phyloP scores from a whole-genome alignment of 805 yeast genomes.

The Candida ficus region DNA sequence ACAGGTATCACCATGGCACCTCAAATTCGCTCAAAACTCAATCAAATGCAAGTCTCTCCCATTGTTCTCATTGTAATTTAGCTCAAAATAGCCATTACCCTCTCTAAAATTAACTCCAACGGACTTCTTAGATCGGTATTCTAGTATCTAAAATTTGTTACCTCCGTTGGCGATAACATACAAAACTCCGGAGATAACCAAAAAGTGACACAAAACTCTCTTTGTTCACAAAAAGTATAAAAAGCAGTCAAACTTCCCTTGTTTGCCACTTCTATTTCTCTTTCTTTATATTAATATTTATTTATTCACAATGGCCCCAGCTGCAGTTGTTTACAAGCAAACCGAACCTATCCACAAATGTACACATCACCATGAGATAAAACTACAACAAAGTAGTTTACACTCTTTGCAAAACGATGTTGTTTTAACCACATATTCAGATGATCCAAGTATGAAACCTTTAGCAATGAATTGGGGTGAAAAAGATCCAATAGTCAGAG shows the following conservation, averaged over 20 bases:
- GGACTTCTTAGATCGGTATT: no score
- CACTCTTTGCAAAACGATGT: slow-evolving; percentile 24
- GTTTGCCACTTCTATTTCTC: not conserved
- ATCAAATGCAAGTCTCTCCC: no score
- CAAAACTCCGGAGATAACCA: not conserved
- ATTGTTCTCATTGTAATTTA: no score
- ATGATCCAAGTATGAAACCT: slow-evolving; percentile 45
- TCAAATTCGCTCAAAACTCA: no score
- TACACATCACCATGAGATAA: slow-evolving; percentile 11
- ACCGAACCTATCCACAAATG: slow-evolving; percentile 5
- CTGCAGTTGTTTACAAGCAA: slow-evolving; percentile 17
- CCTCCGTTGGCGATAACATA: not conserved
- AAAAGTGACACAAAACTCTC: not conserved
- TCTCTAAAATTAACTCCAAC: no score
- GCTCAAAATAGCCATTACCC: no score
- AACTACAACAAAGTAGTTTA: slow-evolving; percentile 16
- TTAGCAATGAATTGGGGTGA: slow-evolving; percentile 51
- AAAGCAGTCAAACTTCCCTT: not conserved
- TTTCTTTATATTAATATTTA: slow-evolving; percentile 2
- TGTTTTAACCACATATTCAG: slow-evolving; percentile 48
- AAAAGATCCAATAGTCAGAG: slow-evolving; percentile 41
- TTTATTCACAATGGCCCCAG: slow-evolving; percentile 23
- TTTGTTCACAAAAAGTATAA: not conserved
- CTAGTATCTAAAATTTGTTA: no score
- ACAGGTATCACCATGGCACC: no score